These are phyloP conservation scores for Syzygium aqueum DNA, from an alignment of 345 rosid genomes.

Conservation along the genomic window DNA sequence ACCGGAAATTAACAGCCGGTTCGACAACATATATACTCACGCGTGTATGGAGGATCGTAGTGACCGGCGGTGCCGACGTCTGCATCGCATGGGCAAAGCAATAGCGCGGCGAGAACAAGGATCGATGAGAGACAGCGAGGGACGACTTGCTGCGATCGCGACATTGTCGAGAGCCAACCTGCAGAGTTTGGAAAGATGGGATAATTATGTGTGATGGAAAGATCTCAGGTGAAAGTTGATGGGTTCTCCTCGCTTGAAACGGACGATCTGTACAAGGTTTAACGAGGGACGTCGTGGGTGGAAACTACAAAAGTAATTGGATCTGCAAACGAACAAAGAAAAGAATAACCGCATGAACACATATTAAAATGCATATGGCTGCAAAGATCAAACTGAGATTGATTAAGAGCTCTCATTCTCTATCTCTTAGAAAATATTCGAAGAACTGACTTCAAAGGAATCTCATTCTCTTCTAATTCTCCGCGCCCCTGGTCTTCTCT, in stretches of 20 bases:
- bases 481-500: accelerated
- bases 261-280: too few relatives aligned
- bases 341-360: too few relatives aligned
- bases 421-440: too few relatives aligned
- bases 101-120: not conserved
- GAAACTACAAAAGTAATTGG: too few relatives aligned
- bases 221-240: not conserved
- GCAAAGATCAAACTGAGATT: not conserved
- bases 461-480: not conserved
- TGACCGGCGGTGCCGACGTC: constrained; percentile 36
- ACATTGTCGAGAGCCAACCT: not conserved
- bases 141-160: not conserved
- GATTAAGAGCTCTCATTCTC: too few relatives aligned
- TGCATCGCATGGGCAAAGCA: not conserved
- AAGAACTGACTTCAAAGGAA: too few relatives aligned
- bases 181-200: not conserved
- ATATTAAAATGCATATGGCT: too few relatives aligned
- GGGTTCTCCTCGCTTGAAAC: not conserved
- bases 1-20: not conserved
- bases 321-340: not conserved
- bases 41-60: constrained; percentile 33
- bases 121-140: not conserved
- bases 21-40: constrained; percentile 8
- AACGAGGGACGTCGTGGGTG: too few relatives aligned
- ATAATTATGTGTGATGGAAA: not conserved